A percentile compares a stretch with the other conserved stretches of the same genome.
Conservation (phyloP, 257 asterid genomes). For the Agastache rugosa region DNA sequence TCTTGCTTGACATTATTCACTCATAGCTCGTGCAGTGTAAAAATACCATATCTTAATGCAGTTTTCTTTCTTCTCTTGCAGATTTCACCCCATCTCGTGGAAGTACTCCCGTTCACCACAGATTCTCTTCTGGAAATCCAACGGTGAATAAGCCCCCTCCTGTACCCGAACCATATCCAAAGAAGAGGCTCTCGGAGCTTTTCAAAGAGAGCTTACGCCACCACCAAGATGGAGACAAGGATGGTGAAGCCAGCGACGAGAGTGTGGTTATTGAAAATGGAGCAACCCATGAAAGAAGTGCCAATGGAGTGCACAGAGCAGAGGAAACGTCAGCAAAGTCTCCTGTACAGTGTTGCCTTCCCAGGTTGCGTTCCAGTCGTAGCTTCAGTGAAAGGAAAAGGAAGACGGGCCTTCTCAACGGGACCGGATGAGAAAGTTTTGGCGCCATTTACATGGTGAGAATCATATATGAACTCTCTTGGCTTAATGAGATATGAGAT, state of each 20-base stretch:
- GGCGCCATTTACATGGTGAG: slow-evolving; percentile 36
- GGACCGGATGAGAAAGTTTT: slow-evolving; percentile 35
- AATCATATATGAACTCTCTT: slow-evolving; percentile 9
- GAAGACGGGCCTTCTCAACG: slow-evolving; percentile 42
- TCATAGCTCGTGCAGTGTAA: neutral
- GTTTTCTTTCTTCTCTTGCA: slow-evolving; percentile 30
- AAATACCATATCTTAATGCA: neutral
- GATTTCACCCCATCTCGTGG: slow-evolving; percentile 84
- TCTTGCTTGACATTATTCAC: neutral
- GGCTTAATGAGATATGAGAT: slow-evolving; percentile 5
- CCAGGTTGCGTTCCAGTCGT: slow-evolving; percentile 55
- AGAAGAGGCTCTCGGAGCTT: slow-evolving; percentile 67
- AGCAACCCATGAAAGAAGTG: slow-evolving; percentile 41
- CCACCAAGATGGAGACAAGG: slow-evolving; percentile 39
- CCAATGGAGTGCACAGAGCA: slow-evolving; percentile 25
- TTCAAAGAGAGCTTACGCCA: slow-evolving; percentile 57
- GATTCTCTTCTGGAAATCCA: slow-evolving; percentile 43
- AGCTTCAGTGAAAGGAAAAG: slow-evolving; percentile 61
- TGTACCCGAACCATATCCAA: slow-evolving; percentile 54
- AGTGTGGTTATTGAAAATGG: slow-evolving; percentile 33
- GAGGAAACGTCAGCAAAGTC: slow-evolving; percentile 42
- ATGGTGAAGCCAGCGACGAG: slow-evolving; percentile 24
- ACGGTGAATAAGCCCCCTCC: slow-evolving; percentile 32
- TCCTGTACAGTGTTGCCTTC: slow-evolving; percentile 62
- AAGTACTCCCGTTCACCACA: slow-evolving; percentile 67